These are phyloP conservation scores for Xylaria arbuscula DNA, from an alignment of 2,329 filamentous ascomycete genomes.

Conservation along the genomic window DNA sequence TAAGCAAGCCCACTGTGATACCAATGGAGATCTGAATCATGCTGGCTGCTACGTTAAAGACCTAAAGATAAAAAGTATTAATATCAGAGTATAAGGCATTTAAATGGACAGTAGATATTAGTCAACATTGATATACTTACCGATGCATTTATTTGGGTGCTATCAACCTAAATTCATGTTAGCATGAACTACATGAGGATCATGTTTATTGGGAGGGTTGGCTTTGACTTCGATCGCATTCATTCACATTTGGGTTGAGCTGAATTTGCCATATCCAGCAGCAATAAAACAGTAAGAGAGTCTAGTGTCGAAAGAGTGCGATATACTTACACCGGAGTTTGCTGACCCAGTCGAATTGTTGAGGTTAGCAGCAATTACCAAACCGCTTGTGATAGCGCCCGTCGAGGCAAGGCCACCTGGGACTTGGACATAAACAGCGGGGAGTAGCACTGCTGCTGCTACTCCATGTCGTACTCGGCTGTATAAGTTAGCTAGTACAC, in stretches of 20 bases:
- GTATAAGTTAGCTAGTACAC: constrained; percentile 82
- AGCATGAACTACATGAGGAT: constrained; percentile 4
- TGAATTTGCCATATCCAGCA: background rate
- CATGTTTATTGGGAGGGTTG: background rate
- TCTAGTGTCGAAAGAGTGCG: background rate
- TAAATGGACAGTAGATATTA: background rate
- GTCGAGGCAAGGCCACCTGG: constrained; percentile 71
- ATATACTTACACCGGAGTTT: constrained; percentile 46
- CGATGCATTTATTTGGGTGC: constrained; percentile 30
- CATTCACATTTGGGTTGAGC: background rate
- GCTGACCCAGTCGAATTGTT: constrained; percentile 53
- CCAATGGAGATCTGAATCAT: constrained; percentile 72
- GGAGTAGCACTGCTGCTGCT: constrained; percentile 85
- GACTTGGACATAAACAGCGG: constrained; percentile 82
- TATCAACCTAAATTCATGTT: constrained; percentile 27
- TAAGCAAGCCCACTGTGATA: constrained; percentile 69
- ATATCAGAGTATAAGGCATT: background rate
- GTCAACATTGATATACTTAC: constrained; percentile 24
- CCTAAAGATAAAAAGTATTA: constrained; percentile 29
- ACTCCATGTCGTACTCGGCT: constrained; percentile 72
- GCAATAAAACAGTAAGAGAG: background rate
- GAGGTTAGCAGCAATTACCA: constrained; percentile 67
- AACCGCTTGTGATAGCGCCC: constrained; percentile 68
- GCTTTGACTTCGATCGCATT: background rate
- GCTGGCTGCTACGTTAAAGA: constrained; percentile 65